phyloP scores from a whole-genome alignment of 129 eudicot genomes.

The Scalesia atractyloides region DNA sequence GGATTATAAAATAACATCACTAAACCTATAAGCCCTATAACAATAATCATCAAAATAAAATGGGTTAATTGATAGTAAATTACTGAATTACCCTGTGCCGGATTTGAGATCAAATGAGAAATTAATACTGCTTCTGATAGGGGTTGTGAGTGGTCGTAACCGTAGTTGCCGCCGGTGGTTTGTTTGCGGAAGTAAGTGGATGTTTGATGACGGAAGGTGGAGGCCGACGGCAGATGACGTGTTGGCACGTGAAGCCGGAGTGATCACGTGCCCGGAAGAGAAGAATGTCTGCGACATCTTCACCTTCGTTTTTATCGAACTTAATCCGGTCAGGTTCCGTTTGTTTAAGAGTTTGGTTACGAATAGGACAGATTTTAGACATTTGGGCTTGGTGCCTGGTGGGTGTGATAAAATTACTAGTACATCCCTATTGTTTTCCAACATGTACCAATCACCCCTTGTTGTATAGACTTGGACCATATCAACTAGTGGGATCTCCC shows the following conservation, averaged over 20 bases:
- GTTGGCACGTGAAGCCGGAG: slow-evolving; percentile 33
- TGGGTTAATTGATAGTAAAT: slow-evolving; percentile 5
- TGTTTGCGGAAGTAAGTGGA: slow-evolving; percentile 22
- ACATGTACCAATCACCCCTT: too few relatives aligned
- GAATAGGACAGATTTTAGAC: background rate
- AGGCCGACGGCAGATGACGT: slow-evolving; percentile 19
- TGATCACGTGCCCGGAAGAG: slow-evolving; percentile 23
- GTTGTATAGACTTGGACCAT: too few relatives aligned
- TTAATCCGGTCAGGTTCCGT: background rate
- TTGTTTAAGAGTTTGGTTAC: too few relatives aligned
- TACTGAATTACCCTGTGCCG: slow-evolving; percentile 70
- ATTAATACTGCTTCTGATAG: slow-evolving; percentile 36
- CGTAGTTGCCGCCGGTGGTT: slow-evolving; percentile 28
- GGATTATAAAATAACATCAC: background rate
- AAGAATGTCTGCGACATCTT: slow-evolving; percentile 36
- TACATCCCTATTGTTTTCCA: too few relatives aligned
- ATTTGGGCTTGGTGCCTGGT: background rate
- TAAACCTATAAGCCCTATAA: background rate
- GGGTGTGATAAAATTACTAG: too few relatives aligned
- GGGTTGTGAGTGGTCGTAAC: slow-evolving; percentile 30
- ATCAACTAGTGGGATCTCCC: too few relatives aligned
- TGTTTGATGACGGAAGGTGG: slow-evolving; percentile 21
- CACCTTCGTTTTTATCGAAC: slow-evolving; percentile 27
- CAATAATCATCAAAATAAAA: background rate
- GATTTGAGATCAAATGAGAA: slow-evolving; percentile 49